Evolutionary conservation across 805 yeast species (phyloP).

Genomic region (Debaryomyces castellii): DNA sequence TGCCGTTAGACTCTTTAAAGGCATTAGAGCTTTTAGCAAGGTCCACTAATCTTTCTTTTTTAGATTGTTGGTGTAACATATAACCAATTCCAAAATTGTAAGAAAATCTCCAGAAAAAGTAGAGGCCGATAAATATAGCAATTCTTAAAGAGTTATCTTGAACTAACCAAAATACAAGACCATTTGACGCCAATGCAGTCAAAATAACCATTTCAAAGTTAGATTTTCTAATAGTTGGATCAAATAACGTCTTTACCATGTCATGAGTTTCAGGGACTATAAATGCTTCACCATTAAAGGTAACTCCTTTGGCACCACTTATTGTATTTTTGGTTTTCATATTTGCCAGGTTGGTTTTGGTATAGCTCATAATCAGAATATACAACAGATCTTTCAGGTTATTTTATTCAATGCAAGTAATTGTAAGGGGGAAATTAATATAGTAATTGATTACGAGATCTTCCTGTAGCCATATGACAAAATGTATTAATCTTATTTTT

Average conservation of each 20-base stretch:
- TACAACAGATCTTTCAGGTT: no score
- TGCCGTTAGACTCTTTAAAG: conserved; percentile 24
- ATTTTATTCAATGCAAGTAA: background rate
- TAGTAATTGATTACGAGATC: background rate
- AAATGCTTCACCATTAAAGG: conserved; percentile 45
- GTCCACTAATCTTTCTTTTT: conserved; percentile 50
- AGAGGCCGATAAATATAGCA: conserved; percentile 50
- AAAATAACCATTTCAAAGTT: conserved; percentile 63
- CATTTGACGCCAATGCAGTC: conserved; percentile 29
- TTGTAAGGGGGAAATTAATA: background rate
- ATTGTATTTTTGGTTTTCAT: conserved; percentile 16
- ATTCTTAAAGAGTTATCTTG: conserved; percentile 23
- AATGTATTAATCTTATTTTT: background rate
- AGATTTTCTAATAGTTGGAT: conserved; percentile 71
- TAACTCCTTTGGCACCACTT: conserved; percentile 40
- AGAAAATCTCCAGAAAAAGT: conserved; percentile 70
- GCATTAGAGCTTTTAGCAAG: conserved; percentile 44
- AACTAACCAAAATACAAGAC: conserved; percentile 29
- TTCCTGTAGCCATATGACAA: background rate
- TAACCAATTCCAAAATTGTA: conserved; percentile 83
- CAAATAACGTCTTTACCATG: conserved; percentile 78
- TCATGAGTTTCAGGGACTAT: conserved; percentile 69
- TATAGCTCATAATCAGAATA: conserved; percentile 1
- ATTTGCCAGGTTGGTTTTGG: background rate
- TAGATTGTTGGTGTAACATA: conserved; percentile 65